phyloP scores from a whole-genome alignment of 352 stramenopile genomes.

The Thalassiosira hispida region DNA sequence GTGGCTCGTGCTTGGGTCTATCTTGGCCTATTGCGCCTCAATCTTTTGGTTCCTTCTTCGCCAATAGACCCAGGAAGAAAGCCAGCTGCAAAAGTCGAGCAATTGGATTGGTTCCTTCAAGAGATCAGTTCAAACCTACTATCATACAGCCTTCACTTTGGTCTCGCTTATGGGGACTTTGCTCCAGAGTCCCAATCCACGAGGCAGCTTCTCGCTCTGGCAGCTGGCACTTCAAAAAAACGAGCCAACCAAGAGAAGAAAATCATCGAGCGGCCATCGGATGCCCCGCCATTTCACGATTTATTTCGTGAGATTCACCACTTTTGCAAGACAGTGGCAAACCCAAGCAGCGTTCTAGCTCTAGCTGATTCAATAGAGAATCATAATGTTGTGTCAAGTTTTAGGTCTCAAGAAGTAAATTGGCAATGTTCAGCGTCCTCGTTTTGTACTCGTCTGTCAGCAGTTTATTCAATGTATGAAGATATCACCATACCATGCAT shows the following conservation, averaged over 20 bases:
- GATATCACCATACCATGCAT: slow-evolving; percentile 78
- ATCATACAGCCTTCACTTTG: slow-evolving; percentile 67
- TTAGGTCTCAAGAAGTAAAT: slow-evolving; percentile 65
- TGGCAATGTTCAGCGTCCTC: slow-evolving; percentile 72
- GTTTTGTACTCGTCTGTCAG: slow-evolving; percentile 70
- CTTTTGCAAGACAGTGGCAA: slow-evolving; percentile 77
- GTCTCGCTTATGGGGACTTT: slow-evolving; percentile 71
- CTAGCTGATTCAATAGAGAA: slow-evolving; percentile 60
- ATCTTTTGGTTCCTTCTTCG: slow-evolving; percentile 91
- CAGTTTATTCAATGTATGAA: slow-evolving; percentile 77
- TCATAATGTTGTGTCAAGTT: slow-evolving; percentile 18
- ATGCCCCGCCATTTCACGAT: slow-evolving; percentile 74
- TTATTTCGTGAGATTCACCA: slow-evolving; percentile 88
- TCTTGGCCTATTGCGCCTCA: slow-evolving; percentile 92
- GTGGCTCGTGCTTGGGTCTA: slow-evolving; percentile 85
- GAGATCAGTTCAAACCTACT: slow-evolving; percentile 62
- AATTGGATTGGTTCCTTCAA: slow-evolving; percentile 89
- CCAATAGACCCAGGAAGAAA: slow-evolving; percentile 95
- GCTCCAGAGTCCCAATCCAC: slow-evolving; percentile 37
- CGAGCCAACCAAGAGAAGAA: slow-evolving; percentile 73
- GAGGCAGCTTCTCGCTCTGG: slow-evolving; percentile 41
- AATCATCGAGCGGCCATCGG: slow-evolving; percentile 86
- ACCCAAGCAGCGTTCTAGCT: slow-evolving; percentile 52
- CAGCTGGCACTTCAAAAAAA: slow-evolving; percentile 48
- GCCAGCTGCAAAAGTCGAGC: slow-evolving; percentile 92